Conservation (phyloP, 2,329 filamentous ascomycete genomes). For the Arthrobotrys pseudoclavata region DNA sequence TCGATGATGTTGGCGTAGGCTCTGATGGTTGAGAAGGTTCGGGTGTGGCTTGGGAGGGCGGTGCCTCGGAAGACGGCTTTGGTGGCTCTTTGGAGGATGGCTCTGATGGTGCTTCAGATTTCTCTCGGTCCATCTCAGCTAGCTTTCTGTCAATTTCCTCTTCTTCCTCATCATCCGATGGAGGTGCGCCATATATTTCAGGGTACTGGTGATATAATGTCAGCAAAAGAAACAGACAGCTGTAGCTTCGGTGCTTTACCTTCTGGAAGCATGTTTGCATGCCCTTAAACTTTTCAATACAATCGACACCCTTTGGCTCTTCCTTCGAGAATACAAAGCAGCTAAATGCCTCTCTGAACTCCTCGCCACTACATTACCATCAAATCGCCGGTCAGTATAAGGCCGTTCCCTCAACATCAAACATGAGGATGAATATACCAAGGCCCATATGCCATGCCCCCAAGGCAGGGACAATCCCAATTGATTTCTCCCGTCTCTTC, state of each 20-base stretch:
- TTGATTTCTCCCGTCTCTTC: conserved; percentile 99
- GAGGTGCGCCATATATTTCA: conserved; percentile 92
- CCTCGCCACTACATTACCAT: conserved; percentile 73
- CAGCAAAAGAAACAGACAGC: conserved; percentile 4
- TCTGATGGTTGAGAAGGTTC: conserved; percentile 7
- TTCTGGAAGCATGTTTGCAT: conserved; percentile 98
- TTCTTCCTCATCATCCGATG: conserved; percentile 78
- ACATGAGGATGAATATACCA: conserved; percentile 68
- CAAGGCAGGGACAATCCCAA: conserved; percentile 98
- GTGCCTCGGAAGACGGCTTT: not conserved
- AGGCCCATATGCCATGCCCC: conserved; percentile 95
- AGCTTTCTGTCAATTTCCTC: conserved; percentile 62
- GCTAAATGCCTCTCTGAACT: conserved; percentile 96
- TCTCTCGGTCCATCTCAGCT: conserved; percentile 45
- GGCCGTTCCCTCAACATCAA: not conserved
- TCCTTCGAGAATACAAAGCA: conserved; percentile 97
- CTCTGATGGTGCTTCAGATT: not conserved
- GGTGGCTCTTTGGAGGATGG: not conserved
- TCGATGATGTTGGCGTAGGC: conserved; percentile 30
- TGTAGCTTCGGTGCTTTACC: conserved; percentile 31
- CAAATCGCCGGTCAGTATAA: conserved; percentile 7
- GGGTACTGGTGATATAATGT: conserved; percentile 72
- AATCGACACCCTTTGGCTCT: conserved; percentile 97
- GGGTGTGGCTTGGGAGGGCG: not conserved
- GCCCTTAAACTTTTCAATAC: conserved; percentile 97